Evolutionary conservation across 2,329 filamentous ascomycete genomes (phyloP), one percentile per base, ranked within the genome.

Genomic region (Ramularia endophylla): DNA sequence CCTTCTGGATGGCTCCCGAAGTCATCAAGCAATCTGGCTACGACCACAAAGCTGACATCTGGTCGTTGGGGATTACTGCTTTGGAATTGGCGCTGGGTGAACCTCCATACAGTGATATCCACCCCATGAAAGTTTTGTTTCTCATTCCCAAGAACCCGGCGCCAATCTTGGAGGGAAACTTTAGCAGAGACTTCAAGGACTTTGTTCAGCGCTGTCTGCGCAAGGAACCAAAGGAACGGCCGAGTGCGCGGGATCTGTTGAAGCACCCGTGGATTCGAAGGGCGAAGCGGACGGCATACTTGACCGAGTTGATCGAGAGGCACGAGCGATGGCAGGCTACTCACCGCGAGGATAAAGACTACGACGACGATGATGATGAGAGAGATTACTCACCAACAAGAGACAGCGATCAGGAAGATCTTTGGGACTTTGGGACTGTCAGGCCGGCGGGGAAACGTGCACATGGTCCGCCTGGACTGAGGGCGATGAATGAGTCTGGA

Each of bases 1-100:
- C 92, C 1, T 98, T 97, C 63, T 98, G 92, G 92, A 98, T 98
- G 90, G 90, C 92, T 2, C 90, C 90, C 8, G 90, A 98, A 67
- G 90, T 97, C 41, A 98, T 98, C 65, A 95, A 95, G 68, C 90
- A 98, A 65, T 94, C 88, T 43, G 90, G 90, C 36, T 95, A 97
- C 69, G 90, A 95, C 64, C 87, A 94, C 69, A 95, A 95, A 68
- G 90, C 90, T 32, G 90, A 97, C 61, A 95, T 97, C 44, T 97
- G 90, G 90, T 95, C 90, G 2, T 72, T 95, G 13, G 90, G 90
- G 28, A 95, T 95, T 61, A 95, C 90, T 1, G 89, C 90, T 2
- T 77, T 97, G 30, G 90, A 95, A 64, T 67, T 97, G 50, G 90
- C 90, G 40, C 85, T 87, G 48, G 89, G 90, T 50, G 89, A 95